phyloP scores from a whole-genome alignment of 2,329 filamentous ascomycete genomes.

The Rutstroemia sp. region DNA sequence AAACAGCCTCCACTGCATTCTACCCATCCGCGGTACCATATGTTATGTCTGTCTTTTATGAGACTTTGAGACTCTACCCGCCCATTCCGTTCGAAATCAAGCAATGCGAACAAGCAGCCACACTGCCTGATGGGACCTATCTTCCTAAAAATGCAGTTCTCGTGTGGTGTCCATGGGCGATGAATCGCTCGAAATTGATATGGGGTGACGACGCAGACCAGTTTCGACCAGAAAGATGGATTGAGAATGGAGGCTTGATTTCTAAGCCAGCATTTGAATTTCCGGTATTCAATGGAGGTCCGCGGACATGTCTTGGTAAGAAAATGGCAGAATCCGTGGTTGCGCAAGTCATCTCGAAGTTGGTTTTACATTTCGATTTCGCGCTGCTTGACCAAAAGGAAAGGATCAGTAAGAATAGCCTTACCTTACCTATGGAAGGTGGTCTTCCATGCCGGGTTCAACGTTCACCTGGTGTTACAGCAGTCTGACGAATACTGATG shows the following conservation, averaged over 20 bases:
- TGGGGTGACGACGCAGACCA: conserved; percentile 50
- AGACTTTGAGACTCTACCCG: conserved; percentile 53
- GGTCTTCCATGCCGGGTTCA: conserved; percentile 40
- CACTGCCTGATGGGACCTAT: conserved; percentile 53
- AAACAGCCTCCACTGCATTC: conserved; percentile 10
- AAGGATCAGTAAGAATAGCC: conserved; percentile 50
- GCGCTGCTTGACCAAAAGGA: conserved; percentile 34
- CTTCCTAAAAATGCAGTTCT: conserved; percentile 47
- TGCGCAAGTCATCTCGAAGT: conserved; percentile 45
- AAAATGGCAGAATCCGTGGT: conserved; percentile 57
- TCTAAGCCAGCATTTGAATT: conserved; percentile 46
- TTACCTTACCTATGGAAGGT: conserved; percentile 57
- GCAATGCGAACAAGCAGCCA: conserved; percentile 44
- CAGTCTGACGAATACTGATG: too few species aligned
- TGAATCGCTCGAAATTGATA: conserved; percentile 48
- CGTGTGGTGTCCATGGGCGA: conserved; percentile 58
- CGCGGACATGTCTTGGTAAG: conserved; percentile 54
- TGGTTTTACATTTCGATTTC: conserved; percentile 46
- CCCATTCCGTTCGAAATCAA: conserved; percentile 61
- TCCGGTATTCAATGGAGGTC: conserved; percentile 58
- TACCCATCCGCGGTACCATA: conserved; percentile 41
- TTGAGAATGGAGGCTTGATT: conserved; percentile 37
- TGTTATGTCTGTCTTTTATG: conserved; percentile 54
- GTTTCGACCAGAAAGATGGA: conserved; percentile 52
- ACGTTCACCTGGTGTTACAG: too few species aligned